Base-by-base conservation (phyloP, 1,284 basidiomycete genomes). In the Puccinia triticina region DNA sequence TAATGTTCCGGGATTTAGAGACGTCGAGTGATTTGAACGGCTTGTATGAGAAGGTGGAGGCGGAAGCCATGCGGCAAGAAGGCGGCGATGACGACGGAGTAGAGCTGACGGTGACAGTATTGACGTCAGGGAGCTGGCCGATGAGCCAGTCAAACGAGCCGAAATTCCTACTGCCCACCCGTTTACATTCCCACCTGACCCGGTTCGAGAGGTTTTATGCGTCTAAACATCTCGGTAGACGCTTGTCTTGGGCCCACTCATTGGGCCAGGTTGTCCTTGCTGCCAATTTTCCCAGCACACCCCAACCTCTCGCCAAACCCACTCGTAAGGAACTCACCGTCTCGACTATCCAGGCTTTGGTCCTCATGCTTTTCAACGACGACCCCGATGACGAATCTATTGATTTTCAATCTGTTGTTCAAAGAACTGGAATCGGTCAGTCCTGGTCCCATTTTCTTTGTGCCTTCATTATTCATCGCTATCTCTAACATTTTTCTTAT, bases 321-420 rank as follows among this genome's bases (percentile, higher is more conserved):
- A 0, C 94, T 92, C 87, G 89, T 84, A 98, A 98, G 87, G 96
- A 98, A 87, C 89, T 99, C 57, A 91, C 92, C 12, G 92, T 99
- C 83, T 95, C 93, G 85, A 89, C 98, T 85, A 95, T 94, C 87
- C 97, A 99, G 87, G 92, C 93, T 0, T 87, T 94, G 7, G 90
- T 97, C 0, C 88, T 99, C 0, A 88, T 98, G n/a, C 89, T 95
- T n/a, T 99, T 98, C 90, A 95, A 96, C 85, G 90, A 92, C 0
- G 89, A 87, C 64, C 86, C 84, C 46, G 21, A 90, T 91, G 84
- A 84, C 50, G 86, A 87, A 57, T 84, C 83, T 10, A 86, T 94
- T 0, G 87, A 89, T 18, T 95, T 92, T 87, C 86, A 86, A 37
- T 92, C 94, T 46, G 92, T 98, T 76, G 89, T 91, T 83, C 90